phyloP scores from a whole-genome alignment of 225 moss, liverwort and hornwort genomes.

The Pseudoscleropodium purum region DNA sequence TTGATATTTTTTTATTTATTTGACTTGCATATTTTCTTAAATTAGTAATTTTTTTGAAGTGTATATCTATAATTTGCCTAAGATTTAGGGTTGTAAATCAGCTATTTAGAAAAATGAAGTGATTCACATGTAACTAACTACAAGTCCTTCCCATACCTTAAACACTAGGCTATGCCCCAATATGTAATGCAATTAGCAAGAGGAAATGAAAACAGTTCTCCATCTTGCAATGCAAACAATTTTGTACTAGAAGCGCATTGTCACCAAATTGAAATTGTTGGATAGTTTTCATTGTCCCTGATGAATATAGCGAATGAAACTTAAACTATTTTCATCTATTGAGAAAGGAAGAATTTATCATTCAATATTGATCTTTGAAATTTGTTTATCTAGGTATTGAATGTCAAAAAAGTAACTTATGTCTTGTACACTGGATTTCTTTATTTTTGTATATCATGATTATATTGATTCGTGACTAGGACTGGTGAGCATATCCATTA shows the following conservation, averaged over 20 bases:
- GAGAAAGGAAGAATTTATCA: neutral
- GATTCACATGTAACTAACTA: neutral
- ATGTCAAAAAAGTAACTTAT: neutral
- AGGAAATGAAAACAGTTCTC: neutral
- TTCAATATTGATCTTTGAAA: neutral
- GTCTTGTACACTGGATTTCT: neutral
- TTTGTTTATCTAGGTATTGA: accelerated
- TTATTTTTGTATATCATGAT: neutral
- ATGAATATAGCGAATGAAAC: too few species aligned
- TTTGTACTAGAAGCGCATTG: accelerated
- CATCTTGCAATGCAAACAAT: neutral
- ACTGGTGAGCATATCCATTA: neutral
- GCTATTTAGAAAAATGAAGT: accelerated
- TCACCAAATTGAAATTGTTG: neutral
- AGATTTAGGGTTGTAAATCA: accelerated
- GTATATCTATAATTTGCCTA: accelerated
- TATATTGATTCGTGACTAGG: neutral
- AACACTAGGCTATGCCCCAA: accelerated
- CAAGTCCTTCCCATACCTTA: accelerated
- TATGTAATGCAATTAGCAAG: neutral
- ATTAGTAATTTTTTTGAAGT: neutral
- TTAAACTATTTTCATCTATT: neutral
- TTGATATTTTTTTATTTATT: neutral
- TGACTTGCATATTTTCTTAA: neutral
- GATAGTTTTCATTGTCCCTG: too few species aligned